phyloP scores from a whole-genome alignment of 1,284 basidiomycete species.

The Coniophora puteana region DNA sequence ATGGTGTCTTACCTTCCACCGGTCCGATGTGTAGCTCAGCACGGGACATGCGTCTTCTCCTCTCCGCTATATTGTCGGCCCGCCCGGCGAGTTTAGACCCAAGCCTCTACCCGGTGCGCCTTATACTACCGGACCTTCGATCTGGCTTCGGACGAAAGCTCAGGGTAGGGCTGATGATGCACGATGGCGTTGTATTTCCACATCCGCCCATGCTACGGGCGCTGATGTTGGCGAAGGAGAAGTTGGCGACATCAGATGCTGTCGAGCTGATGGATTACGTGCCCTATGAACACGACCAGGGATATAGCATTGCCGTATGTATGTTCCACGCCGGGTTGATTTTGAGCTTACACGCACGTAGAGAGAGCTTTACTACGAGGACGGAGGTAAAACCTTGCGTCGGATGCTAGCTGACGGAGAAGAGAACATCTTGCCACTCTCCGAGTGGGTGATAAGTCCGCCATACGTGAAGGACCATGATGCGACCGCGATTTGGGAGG shows the following conservation, averaged over 20 bases:
- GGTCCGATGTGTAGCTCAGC: slow-evolving; percentile 37
- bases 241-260: slow-evolving; percentile 33
- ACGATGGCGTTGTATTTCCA: slow-evolving; percentile 44
- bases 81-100: slow-evolving; percentile 41
- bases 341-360: too few relatives aligned
- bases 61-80: slow-evolving; percentile 33
- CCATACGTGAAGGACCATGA: slow-evolving; percentile 19
- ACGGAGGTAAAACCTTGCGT: slow-evolving; percentile 16
- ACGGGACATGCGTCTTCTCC: slow-evolving; percentile 39
- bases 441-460: slow-evolving; percentile 19
- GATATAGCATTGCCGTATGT: slow-evolving; percentile 31
- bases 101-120: slow-evolving; percentile 34
- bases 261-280: slow-evolving; percentile 38
- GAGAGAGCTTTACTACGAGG: slow-evolving; percentile 21
- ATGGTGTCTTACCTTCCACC: slow-evolving; percentile 23
- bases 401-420: slow-evolving; percentile 13
- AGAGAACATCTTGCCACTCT: slow-evolving; percentile 19
- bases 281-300: slow-evolving; percentile 33
- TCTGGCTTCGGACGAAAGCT: slow-evolving; percentile 29
- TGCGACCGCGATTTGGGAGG: slow-evolving; percentile 19
- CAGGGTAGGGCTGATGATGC: slow-evolving; percentile 41
- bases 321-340: too few relatives aligned
- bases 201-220: slow-evolving; percentile 43
- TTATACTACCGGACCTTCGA: slow-evolving; percentile 22
- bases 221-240: slow-evolving; percentile 31